Base-by-base conservation (phyloP, 805 yeast species). In the Clavispora phyllophila region DNA sequence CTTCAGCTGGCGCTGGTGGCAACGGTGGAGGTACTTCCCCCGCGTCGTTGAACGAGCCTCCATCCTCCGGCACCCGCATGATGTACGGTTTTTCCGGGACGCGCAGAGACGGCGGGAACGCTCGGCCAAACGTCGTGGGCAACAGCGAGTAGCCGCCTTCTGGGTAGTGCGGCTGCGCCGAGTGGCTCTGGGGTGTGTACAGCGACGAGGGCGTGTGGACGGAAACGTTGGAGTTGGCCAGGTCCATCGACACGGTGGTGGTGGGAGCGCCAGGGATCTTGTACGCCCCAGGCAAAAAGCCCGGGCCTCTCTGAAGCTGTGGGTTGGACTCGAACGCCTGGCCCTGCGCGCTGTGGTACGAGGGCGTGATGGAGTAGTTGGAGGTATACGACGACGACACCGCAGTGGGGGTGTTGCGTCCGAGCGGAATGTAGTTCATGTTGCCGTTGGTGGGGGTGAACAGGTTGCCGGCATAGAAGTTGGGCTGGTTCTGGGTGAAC, bases 241-340 rank as follows among this genome's bases (percentile, higher is more conserved):
- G 56, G 50, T 76, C 81, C 53, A 68, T 73, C 13, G 78, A 70
- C 24, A 79, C 65, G 45, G 68, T 72, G 1, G 84, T 79, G 3
- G 84, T 79, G 9, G 84, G 78, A 9, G 70, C 68, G 6, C 79
- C 69, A 17, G 64, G 65, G 23, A 40, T 39, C 33, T 46, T 43
- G 45, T 45, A 51, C 1, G 52, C 36, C 14, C 48, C 51, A 15
- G 50, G 24, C 13, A 48, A 25, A 31, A 39, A 44, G 36, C 27
- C 36, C 9, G 44, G 24, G 14, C 42, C 44, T 7, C 34, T 32
- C 19, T 31, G 36, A n/a, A 22, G 6, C 25, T 32, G 32, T 12
- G 22, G 2, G 14, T 29, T 17, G n/a, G 9, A 13, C 37, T 33
- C 38, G 17, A 19, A n/a, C 18, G 27, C 39, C 34, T 40, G 22